These are phyloP conservation scores for Cryptosporidium sp. DNA, from an alignment of 169 alveolate genomes.

Conservation along the genomic window DNA sequence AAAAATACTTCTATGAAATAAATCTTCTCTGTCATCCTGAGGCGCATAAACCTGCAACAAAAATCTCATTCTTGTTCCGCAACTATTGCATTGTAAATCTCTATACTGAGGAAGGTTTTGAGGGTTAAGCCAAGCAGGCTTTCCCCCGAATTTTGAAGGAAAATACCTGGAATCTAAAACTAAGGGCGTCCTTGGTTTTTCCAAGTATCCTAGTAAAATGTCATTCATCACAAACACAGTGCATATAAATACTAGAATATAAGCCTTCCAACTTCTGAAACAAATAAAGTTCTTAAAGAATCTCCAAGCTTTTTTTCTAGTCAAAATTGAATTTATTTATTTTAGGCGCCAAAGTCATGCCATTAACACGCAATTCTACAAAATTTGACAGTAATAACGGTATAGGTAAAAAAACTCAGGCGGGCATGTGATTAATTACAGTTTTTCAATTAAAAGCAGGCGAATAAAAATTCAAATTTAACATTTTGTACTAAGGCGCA, in stretches of 20 bases:
- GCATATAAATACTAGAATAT: neutral
- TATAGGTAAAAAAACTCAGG: constrained; percentile 3
- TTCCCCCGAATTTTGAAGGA: constrained; percentile 81
- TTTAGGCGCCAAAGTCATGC: constrained; percentile 29
- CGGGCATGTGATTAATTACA: constrained; percentile 1
- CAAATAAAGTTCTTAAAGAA: neutral
- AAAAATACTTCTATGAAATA: constrained; percentile 58
- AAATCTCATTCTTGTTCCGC: constrained; percentile 63
- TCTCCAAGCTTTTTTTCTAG: neutral
- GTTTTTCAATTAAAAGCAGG: neutral
- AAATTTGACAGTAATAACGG: constrained; percentile 13
- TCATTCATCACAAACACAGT: constrained; percentile 6
- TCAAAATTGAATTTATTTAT: neutral
- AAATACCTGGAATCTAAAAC: constrained; percentile 39
- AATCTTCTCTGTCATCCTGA: constrained; percentile 61
- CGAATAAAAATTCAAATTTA: neutral
- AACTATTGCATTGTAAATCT: constrained; percentile 41
- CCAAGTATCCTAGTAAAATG: constrained; percentile 59
- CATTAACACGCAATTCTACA: constrained; percentile 12
- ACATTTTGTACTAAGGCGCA: neutral
- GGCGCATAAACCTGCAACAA: constrained; percentile 71
- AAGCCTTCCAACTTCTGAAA: neutral
- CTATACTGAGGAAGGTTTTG: constrained; percentile 70
- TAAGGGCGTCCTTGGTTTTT: constrained; percentile 10
- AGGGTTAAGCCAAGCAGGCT: constrained; percentile 79